Evolutionary conservation across 768 basidiomycete genomes (phyloP).

Genomic region (Lactifluus hygrophoroides): DNA sequence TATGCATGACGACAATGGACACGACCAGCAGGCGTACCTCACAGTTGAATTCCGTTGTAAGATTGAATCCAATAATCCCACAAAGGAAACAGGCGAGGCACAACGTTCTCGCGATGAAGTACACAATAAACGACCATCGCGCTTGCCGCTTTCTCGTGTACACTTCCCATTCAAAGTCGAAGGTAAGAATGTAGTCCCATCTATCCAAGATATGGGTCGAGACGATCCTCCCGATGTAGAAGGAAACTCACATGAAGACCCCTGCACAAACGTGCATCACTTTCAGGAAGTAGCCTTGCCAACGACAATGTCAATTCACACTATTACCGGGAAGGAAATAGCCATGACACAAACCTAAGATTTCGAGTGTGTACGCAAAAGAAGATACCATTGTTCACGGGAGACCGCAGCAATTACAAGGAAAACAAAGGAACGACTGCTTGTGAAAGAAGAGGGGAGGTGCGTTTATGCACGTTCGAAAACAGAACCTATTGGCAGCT

Average conservation of each 20-base stretch:
- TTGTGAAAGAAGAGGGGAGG: background rate
- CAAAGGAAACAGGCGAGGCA: background rate
- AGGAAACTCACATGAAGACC: conserved; percentile 7
- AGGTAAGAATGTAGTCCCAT: conserved; percentile 13
- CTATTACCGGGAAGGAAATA: background rate
- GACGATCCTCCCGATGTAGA: no score
- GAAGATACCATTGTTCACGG: background rate
- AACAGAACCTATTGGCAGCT: no score
- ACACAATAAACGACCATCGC: conserved; percentile 17
- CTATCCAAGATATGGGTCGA: background rate
- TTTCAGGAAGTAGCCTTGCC: background rate
- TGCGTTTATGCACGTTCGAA: no score
- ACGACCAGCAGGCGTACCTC: background rate
- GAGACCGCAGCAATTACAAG: background rate
- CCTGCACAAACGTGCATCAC: conserved; percentile 9
- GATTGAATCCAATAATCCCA: conserved; percentile 9
- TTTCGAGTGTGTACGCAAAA: background rate
- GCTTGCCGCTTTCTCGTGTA: conserved; percentile 14
- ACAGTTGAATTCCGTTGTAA: conserved; percentile 5
- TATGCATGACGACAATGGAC: background rate
- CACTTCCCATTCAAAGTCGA: conserved; percentile 14
- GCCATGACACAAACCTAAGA: background rate
- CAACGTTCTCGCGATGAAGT: conserved; percentile 1
- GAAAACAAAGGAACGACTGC: background rate
- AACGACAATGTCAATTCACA: background rate